Base-by-base conservation (phyloP, 2,329 filamentous ascomycete species). In the Diaporthe aspalathi region DNA sequence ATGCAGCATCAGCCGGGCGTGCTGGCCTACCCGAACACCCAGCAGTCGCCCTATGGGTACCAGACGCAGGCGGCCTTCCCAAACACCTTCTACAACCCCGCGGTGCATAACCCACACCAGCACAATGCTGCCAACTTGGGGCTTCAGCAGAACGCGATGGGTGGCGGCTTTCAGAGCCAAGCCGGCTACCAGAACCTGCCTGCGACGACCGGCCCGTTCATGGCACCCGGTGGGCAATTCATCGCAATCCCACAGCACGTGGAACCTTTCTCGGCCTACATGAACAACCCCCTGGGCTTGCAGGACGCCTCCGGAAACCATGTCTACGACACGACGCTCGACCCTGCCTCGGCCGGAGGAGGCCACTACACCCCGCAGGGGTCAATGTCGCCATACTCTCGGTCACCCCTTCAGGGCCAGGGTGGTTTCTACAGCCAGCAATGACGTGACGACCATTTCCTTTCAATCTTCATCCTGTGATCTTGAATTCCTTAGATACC, bases 361-460 rank as follows among this genome's bases (percentile, higher is more conserved):
- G 74, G 81, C 24, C 82, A 81, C 40, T 85, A 80, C 69, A 80
- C 79, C 27, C 80, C 80, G 22, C 81, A 81, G 45, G 83, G 83
- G 8, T 84, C 83, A 2, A 79, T 80, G 16, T 84, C 84, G 43
- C 83, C 84, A 0, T 86, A 81, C 72, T 75, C 77, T 2, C 82
- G 80, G 53, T 85, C 84, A 12, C 83, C 84, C 6, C 79, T 83
- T 53, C 81, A 78, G 70, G 78, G 76, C 16, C 80, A 81, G 50
- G 77, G 75, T 1, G 76, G 77, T 22, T 84, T 83, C 74, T 84
- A 83, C 70, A 75, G 75, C 22, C 72, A 75, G 35, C 71, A 60
- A 69, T 68, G 66, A 68, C 57, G 66, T 50, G 14, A 68, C 35
- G 45, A 40, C 29, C 11, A 49, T 38, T 38, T 63, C 68, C 67